Evolutionary conservation across 2,329 filamentous ascomycete species (phyloP).

Genomic region (Zarea fungicola): DNA sequence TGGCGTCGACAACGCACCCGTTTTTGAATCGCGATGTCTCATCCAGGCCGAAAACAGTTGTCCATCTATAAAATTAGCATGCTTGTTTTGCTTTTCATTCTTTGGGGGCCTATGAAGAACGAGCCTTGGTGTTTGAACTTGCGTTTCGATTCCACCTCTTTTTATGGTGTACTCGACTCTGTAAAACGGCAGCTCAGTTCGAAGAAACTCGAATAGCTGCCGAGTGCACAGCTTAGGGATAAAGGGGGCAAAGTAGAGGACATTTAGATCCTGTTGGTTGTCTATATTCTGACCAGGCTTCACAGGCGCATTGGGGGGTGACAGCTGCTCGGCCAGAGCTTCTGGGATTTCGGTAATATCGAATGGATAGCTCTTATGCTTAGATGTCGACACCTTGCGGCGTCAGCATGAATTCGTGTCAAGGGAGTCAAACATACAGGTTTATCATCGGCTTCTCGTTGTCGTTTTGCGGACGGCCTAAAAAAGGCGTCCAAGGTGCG

Average conservation of each 20-base stretch:
- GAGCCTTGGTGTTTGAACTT: slow-evolving; percentile 51
- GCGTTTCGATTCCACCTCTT: slow-evolving; percentile 55
- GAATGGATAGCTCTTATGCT: slow-evolving; percentile 45
- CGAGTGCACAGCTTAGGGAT: slow-evolving; percentile 52
- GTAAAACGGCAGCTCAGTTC: slow-evolving; percentile 69
- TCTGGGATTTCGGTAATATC: slow-evolving; percentile 41
- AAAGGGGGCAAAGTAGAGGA: slow-evolving; percentile 72
- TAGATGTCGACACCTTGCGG: slow-evolving; percentile 26
- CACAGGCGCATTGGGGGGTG: slow-evolving; percentile 42
- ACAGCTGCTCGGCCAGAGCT: slow-evolving; percentile 33
- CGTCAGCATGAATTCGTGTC: slow-evolving; percentile 3
- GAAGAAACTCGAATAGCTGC: slow-evolving; percentile 64
- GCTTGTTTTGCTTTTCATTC: neutral
- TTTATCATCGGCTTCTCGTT: neutral
- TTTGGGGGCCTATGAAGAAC: slow-evolving; percentile 1
- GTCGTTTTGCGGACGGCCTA: slow-evolving; percentile 40
- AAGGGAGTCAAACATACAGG: neutral
- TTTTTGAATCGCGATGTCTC: slow-evolving; percentile 58
- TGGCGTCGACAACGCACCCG: slow-evolving; percentile 40
- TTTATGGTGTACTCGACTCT: slow-evolving; percentile 69
- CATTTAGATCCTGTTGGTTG: slow-evolving; percentile 64
- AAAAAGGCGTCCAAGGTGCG: slow-evolving; percentile 69
- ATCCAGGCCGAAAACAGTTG: slow-evolving; percentile 53
- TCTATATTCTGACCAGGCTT: slow-evolving; percentile 52
- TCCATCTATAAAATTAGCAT: slow-evolving; percentile 31